Percentiles rank a stretch among this genome's conserved stretches.
Conservation (phyloP, 805 yeast species). For the Suhomyces sp. region DNA sequence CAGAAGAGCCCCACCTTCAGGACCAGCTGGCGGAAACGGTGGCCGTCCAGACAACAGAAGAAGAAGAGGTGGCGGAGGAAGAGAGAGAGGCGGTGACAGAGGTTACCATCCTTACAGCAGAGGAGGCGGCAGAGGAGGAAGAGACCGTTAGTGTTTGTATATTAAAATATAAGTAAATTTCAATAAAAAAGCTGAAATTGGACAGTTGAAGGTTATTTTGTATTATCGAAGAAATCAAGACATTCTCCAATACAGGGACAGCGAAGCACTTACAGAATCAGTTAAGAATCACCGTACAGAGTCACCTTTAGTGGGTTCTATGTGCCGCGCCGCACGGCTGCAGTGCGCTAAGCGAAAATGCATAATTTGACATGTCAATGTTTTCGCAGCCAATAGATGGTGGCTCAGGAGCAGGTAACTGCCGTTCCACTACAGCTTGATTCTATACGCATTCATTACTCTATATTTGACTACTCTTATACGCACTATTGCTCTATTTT, state of each 20-base stretch:
- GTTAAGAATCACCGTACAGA: too few relatives aligned
- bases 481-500: conserved; percentile 8
- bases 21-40: conserved; percentile 32
- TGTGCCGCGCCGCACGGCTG: background rate
- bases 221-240: too few relatives aligned
- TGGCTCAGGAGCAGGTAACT: background rate
- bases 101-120: conserved; percentile 46
- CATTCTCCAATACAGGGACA: too few relatives aligned
- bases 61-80: conserved; percentile 22
- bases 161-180: background rate
- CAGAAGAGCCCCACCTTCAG: conserved; percentile 40
- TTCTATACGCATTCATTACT: background rate
- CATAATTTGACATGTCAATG: background rate
- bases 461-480: background rate
- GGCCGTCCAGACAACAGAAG: conserved; percentile 32
- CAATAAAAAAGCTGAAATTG: too few relatives aligned
- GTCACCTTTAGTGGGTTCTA: too few relatives aligned
- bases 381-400: background rate
- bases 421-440: background rate
- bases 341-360: background rate
- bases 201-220: too few relatives aligned
- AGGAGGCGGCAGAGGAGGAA: conserved; percentile 22
- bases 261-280: too few relatives aligned
- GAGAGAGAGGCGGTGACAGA: conserved; percentile 17
- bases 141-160: background rate